Evolutionary conservation across 176 grass and related monocot genomes (phyloP).

Genomic region (Carex littledalei): DNA sequence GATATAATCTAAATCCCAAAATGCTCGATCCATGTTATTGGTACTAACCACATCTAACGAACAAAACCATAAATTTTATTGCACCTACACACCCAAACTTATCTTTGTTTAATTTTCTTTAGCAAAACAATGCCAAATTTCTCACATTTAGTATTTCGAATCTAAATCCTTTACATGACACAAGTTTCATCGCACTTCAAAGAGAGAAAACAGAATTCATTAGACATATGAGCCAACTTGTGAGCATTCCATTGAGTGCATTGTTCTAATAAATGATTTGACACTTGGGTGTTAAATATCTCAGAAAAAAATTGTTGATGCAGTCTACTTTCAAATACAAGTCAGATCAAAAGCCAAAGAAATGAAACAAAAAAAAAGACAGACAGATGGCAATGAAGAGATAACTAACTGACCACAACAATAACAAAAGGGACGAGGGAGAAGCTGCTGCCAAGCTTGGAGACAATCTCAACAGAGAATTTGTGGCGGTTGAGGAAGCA

Average conservation of each 20-base stretch:
- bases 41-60: background rate
- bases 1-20: background rate
- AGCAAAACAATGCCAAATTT: background rate
- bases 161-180: background rate
- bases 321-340: background rate
- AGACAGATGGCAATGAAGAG: background rate
- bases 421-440: conserved; percentile 78
- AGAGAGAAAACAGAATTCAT: background rate
- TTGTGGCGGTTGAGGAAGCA: conserved; percentile 71
- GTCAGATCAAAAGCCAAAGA: background rate
- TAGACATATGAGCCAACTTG: background rate
- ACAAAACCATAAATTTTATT: background rate
- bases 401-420: conserved; percentile 72
- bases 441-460: conserved; percentile 96
- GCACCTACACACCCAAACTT: background rate
- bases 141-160: background rate
- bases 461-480: conserved; percentile 67
- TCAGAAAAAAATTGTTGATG: background rate
- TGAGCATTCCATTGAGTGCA: background rate
- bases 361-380: background rate
- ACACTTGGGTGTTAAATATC: background rate
- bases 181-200: background rate
- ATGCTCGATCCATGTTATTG: background rate
- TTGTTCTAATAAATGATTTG: background rate
- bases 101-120: background rate